Conservation (phyloP, 148 eudicot genomes). For the Chenopodium quinoa region DNA sequence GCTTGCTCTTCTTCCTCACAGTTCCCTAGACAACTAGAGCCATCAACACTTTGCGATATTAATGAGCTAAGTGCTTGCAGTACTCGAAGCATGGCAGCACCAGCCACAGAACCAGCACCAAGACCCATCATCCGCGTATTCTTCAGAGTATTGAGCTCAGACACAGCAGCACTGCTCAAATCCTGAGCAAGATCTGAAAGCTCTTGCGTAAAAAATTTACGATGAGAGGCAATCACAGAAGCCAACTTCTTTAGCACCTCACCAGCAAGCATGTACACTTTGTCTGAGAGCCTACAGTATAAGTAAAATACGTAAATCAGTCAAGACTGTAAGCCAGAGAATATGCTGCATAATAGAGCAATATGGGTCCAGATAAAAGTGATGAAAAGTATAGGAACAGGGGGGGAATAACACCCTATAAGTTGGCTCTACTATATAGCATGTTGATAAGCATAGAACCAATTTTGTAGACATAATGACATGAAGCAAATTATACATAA, state of each 20-base stretch:
- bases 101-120: conserved; percentile 95
- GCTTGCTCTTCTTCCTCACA: conserved; percentile 60
- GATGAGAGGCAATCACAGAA: conserved; percentile 58
- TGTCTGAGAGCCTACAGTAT: conserved; percentile 78
- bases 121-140: conserved; percentile 84
- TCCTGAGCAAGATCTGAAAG: conserved; percentile 71
- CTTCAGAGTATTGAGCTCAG: conserved; percentile 69
- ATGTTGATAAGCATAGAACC: neutral
- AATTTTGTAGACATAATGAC: neutral
- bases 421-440: neutral
- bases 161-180: conserved; percentile 66
- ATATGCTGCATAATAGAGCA: neutral
- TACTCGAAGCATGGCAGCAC: conserved; percentile 88
- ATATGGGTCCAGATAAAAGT: neutral
- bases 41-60: conserved; percentile 45
- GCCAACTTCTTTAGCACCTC: conserved; percentile 90
- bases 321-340: neutral
- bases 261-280: conserved; percentile 81
- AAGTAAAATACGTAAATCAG: conserved; percentile 11
- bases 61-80: conserved; percentile 86
- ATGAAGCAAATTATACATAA: neutral
- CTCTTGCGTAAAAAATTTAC: conserved; percentile 67
- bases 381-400: neutral
- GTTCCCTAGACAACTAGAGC: conserved; percentile 31
- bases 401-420: neutral